phyloP scores from a whole-genome alignment of 1,139 yeast genomes.

The Lodderomyces orthopsilosis region DNA sequence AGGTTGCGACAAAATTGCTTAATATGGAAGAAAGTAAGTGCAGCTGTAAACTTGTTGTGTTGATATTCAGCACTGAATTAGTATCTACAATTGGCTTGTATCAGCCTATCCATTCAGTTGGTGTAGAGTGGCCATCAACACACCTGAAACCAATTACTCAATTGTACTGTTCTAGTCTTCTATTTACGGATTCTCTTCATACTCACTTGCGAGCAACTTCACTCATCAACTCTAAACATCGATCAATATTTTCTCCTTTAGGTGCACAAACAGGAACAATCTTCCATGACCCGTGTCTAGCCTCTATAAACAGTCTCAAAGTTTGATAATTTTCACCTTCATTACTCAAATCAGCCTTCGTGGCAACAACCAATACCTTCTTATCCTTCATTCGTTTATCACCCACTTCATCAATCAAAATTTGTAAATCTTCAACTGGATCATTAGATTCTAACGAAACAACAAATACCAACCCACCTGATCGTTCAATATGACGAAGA shows the following conservation, averaged over 20 bases:
- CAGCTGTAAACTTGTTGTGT: no score
- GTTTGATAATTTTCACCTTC: constrained; percentile 43
- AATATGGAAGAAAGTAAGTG: no score
- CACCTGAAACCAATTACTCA: no score
- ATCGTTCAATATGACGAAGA: constrained; percentile 85
- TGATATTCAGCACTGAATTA: no score
- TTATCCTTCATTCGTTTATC: constrained; percentile 54
- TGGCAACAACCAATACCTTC: constrained; percentile 73
- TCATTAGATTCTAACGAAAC: constrained; percentile 64
- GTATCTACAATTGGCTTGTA: no score
- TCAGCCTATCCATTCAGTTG: no score
- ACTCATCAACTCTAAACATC: constrained; percentile 69
- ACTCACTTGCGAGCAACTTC: constrained; percentile 29
- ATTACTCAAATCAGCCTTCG: constrained; percentile 78
- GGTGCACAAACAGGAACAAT: constrained; percentile 84
- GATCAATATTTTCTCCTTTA: constrained; percentile 67
- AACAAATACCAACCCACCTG: constrained; percentile 86
- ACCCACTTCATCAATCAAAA: constrained; percentile 71
- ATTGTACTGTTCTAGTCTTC: background rate
- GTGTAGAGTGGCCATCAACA: no score
- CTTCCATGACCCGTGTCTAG: constrained; percentile 49
- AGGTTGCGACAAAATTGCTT: no score
- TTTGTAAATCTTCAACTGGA: constrained; percentile 63
- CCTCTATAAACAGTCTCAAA: constrained; percentile 43
- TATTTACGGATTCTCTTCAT: background rate